phyloP scores from a whole-genome alignment of 2,329 filamentous ascomycete genomes.

The Alternaria dauci region DNA sequence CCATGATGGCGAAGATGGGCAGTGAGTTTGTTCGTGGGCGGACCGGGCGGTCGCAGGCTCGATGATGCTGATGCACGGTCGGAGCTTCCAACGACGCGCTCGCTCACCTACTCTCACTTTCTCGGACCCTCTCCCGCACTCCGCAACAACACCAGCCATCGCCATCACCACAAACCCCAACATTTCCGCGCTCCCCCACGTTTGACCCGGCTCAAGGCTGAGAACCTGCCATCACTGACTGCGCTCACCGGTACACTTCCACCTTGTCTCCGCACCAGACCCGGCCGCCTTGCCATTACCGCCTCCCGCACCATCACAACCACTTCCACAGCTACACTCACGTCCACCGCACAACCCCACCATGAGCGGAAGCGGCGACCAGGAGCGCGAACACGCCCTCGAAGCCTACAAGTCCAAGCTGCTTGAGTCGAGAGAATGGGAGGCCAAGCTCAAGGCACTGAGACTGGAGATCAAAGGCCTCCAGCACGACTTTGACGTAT shows the following conservation, averaged over 20 bases:
- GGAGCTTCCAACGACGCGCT: background rate
- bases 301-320: constrained; percentile 2
- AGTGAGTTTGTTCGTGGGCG: constrained; percentile 2
- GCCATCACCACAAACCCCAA: background rate
- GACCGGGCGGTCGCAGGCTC: background rate
- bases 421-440: constrained; percentile 97
- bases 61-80: background rate
- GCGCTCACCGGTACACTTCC: background rate
- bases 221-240: background rate
- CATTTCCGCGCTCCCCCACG: background rate
- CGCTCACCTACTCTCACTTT: background rate
- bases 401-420: constrained; percentile 63
- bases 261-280: background rate
- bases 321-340: constrained; percentile 3
- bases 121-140: background rate
- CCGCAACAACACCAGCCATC: background rate
- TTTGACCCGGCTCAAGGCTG: background rate
- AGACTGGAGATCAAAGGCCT: constrained; percentile 95
- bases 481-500: constrained; percentile 93
- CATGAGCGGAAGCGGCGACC: constrained; percentile 54
- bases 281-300: background rate
- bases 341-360: constrained; percentile 13
- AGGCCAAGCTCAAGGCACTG: constrained; percentile 93
- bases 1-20: background rate
- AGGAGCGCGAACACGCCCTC: constrained; percentile 62